phyloP scores from a whole-genome alignment of 2,329 filamentous ascomycete genomes.

The Botrytis hyacinthi region DNA sequence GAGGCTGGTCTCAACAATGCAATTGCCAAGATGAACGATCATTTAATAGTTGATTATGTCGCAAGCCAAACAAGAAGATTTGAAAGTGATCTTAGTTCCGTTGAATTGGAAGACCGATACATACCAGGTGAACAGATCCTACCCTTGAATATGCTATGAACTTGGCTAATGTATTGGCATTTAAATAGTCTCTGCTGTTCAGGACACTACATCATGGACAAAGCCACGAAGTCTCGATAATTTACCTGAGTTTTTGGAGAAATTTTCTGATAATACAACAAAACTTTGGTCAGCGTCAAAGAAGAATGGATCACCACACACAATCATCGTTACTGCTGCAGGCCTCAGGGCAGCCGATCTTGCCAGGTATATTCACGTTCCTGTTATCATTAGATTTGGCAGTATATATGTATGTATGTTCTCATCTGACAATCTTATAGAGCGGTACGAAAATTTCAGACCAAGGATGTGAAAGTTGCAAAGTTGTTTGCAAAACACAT shows the following conservation, averaged over 20 bases:
- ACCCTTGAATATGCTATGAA: not conserved
- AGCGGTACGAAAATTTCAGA: constrained; percentile 73
- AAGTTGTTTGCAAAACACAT: constrained; percentile 99
- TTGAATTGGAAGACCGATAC: constrained; percentile 81
- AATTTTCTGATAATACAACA: constrained; percentile 55
- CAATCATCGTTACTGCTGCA: constrained; percentile 80
- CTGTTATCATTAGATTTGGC: not conserved
- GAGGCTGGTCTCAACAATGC: constrained; percentile 76
- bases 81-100: constrained; percentile 73
- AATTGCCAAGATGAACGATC: constrained; percentile 78
- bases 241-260: constrained; percentile 75
- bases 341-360: constrained; percentile 85
- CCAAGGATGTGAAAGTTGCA: constrained; percentile 72
- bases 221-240: constrained; percentile 66
- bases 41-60: constrained; percentile 80
- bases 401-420: not conserved
- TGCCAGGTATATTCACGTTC: constrained; percentile 55
- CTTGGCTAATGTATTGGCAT: constrained; percentile 13
- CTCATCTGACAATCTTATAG: constrained; percentile 43
- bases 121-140: constrained; percentile 61
- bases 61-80: constrained; percentile 76
- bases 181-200: constrained; percentile 64
- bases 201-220: constrained; percentile 75
- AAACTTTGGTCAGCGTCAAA: constrained; percentile 62
- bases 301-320: constrained; percentile 74